phyloP scores from a whole-genome alignment of 805 yeast genomes.

The Naumovozyma dairenensis region DNA sequence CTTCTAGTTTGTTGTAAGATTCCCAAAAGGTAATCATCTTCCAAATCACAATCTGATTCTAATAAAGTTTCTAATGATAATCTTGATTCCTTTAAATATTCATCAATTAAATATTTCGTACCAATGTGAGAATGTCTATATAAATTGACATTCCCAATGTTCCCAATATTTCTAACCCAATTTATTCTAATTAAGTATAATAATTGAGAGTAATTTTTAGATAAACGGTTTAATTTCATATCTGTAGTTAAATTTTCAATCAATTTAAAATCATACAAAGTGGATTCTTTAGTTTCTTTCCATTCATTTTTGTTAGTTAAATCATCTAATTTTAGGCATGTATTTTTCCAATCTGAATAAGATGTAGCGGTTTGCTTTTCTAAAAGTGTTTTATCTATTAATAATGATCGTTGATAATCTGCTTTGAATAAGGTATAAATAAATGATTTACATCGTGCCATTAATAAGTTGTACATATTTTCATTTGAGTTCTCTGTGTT shows the following conservation, averaged over 20 bases:
- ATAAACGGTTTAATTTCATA: constrained; percentile 48
- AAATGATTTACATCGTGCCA: constrained; percentile 2
- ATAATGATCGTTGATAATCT: constrained; percentile 28
- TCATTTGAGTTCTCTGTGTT: constrained; percentile 6
- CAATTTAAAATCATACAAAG: constrained; percentile 60
- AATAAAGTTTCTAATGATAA: constrained; percentile 26
- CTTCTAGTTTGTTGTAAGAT: constrained; percentile 78
- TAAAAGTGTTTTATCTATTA: constrained; percentile 27
- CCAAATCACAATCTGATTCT: constrained; percentile 33
- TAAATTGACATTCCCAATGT: constrained; percentile 71
- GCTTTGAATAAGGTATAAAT: constrained; percentile 1
- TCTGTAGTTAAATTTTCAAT: constrained; percentile 44
- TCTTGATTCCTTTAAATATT: constrained; percentile 70
- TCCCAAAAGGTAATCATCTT: constrained; percentile 60
- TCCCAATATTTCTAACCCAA: constrained; percentile 76
- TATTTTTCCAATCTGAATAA: constrained; percentile 55
- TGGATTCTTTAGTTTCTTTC: constrained; percentile 53
- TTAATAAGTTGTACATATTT: background rate
- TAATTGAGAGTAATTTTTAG: constrained; percentile 48
- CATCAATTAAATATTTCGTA: constrained; percentile 72
- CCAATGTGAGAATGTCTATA: constrained; percentile 76
- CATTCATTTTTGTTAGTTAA: constrained; percentile 57
- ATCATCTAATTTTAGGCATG: constrained; percentile 54
- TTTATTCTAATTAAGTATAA: constrained; percentile 73
- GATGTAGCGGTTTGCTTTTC: constrained; percentile 40